phyloP scores from a whole-genome alignment of 1,139 yeast species.

The Debaryomyces udenii region DNA sequence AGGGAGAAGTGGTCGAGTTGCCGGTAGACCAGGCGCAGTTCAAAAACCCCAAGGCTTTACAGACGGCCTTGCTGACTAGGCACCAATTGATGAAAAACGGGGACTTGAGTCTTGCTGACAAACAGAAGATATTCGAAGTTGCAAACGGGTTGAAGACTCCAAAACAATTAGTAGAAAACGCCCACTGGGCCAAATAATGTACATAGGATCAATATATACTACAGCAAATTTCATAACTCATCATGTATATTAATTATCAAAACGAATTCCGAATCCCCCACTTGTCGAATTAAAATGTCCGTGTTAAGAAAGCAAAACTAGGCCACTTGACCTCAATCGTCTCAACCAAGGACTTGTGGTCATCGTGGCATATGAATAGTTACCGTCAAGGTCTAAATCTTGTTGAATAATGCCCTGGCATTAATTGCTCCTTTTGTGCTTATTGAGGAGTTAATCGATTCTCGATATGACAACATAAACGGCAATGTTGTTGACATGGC shows the following conservation, averaged over 20 bases:
- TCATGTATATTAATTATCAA: slow-evolving; percentile 6
- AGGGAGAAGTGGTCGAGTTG: slow-evolving; percentile 33
- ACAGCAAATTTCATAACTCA: slow-evolving; percentile 1
- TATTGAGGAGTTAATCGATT: slow-evolving; percentile 23
- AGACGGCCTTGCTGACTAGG: slow-evolving; percentile 23
- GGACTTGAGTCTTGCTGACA: slow-evolving; percentile 29
- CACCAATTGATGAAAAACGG: slow-evolving; percentile 37
- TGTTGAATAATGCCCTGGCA: slow-evolving; percentile 43
- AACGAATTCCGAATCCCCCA: background rate
- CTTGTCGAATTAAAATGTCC: background rate
- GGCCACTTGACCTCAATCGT: background rate
- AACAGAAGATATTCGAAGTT: slow-evolving; percentile 32
- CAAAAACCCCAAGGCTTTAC: slow-evolving; percentile 16
- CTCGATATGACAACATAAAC: slow-evolving; percentile 46
- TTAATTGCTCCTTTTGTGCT: slow-evolving; percentile 39
- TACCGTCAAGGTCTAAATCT: slow-evolving; percentile 24
- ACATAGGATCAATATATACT: slow-evolving; percentile 8
- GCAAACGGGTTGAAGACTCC: slow-evolving; percentile 31
- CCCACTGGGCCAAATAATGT: slow-evolving; percentile 31
- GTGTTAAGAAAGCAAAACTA: background rate
- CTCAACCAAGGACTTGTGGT: background rate
- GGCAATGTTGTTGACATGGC: slow-evolving; percentile 47
- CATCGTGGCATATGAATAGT: too few relatives aligned
- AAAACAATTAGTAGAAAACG: slow-evolving; percentile 31
- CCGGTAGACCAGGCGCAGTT: slow-evolving; percentile 13